Conservation (phyloP, 228 moss, liverwort and hornwort genomes). For the Sphagnum magellanicum region DNA sequence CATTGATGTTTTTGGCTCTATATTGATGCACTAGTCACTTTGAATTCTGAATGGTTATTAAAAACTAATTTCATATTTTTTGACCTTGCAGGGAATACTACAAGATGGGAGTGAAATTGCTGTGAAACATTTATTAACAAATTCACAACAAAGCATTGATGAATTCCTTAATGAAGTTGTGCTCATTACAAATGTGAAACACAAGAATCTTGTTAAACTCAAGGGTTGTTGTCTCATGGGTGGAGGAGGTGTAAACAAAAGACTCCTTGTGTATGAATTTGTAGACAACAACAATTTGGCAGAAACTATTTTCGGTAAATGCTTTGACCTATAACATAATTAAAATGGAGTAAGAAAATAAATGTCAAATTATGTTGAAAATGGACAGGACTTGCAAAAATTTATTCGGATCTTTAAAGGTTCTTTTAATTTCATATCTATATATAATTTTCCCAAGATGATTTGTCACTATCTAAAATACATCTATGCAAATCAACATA, state of each 20-base stretch:
- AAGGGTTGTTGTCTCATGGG: constrained; percentile 55
- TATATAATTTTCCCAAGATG: no score
- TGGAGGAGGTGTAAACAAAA: constrained; percentile 30
- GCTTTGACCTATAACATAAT: not conserved
- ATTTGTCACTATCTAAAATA: no score
- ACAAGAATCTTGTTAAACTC: constrained; percentile 68
- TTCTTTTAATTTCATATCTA: no score
- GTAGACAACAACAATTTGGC: constrained; percentile 50
- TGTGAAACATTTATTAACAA: constrained; percentile 60
- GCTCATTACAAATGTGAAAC: constrained; percentile 61
- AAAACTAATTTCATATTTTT: no score
- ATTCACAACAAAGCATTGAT: constrained; percentile 53
- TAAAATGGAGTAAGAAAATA: no score
- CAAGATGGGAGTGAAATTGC: constrained; percentile 44
- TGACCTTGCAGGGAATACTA: constrained; percentile 31
- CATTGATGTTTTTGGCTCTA: no score
- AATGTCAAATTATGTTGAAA: not conserved
- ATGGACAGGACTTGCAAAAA: no score
- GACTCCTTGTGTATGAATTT: constrained; percentile 63
- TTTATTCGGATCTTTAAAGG: no score
- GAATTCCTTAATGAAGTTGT: constrained; percentile 70
- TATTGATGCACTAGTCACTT: no score
- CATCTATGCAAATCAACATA: no score
- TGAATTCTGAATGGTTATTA: no score
- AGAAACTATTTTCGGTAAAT: constrained; percentile 43